A percentile compares a stretch with the other conserved stretches of the same genome.
These are phyloP conservation scores for Globisporangium splendens DNA, from an alignment of 352 stramenopile species.

Conservation along the genomic window DNA sequence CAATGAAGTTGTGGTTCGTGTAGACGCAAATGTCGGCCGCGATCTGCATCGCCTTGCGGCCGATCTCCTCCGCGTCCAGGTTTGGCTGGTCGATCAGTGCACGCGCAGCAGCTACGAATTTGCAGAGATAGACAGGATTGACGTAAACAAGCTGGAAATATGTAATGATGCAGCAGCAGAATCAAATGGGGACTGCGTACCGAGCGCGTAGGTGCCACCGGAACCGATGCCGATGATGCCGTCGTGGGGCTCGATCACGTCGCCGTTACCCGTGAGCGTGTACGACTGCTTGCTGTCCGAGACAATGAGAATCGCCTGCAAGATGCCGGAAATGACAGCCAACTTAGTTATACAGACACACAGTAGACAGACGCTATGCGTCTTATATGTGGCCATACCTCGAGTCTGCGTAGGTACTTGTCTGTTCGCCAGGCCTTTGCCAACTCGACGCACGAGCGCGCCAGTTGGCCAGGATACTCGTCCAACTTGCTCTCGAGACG, in stretches of 20 bases:
- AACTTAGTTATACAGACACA: neutral
- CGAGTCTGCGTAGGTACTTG: conserved; percentile 96
- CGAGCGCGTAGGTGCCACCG: conserved; percentile 91
- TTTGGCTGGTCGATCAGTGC: conserved; percentile 94
- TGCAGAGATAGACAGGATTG: neutral
- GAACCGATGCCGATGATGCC: conserved; percentile 95
- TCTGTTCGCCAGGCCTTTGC: conserved; percentile 99
- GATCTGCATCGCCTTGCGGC: conserved; percentile 93
- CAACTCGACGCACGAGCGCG: conserved; percentile 96
- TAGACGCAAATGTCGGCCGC: conserved; percentile 98
- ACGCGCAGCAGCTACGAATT: conserved; percentile 86
- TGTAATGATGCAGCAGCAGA: conserved; percentile 6
- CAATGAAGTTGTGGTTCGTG: conserved; percentile 97
- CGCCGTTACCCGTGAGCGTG: conserved; percentile 97
- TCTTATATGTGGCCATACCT: conserved; percentile 40
- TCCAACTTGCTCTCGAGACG: conserved; percentile 97
- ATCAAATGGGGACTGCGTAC: conserved; percentile 36
- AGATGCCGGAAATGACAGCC: neutral
- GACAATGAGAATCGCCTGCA: conserved; percentile 88
- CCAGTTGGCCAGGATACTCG: conserved; percentile 97
- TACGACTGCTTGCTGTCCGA: conserved; percentile 95
- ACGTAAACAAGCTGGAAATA: neutral
- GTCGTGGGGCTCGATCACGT: conserved; percentile 96
- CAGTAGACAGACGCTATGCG: conserved; percentile 1
- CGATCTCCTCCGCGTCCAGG: conserved; percentile 93